Base-by-base conservation (phyloP, 257 asterid species). In the Petrea volubilis region DNA sequence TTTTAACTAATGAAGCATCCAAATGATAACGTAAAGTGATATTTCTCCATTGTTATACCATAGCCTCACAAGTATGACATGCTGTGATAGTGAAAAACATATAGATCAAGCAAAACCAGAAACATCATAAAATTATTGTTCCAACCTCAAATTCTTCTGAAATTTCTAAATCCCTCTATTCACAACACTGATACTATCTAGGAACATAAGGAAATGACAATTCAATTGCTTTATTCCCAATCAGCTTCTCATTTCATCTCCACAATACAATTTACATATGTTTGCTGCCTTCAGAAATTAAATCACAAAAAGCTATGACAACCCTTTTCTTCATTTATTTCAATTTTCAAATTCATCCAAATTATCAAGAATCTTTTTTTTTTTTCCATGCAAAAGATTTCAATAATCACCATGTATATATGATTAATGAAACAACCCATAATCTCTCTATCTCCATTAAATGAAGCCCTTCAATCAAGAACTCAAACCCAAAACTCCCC, bases 111-210 rank as follows among this genome's bases (percentile, higher is more conserved):
- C 56, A 53, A 66, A 71, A 52, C 61, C 18, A 73, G 76, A 68
- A 78, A 73, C 73, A 40, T 55, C 70, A 63, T 53, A 61, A 53
- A 43, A 24, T 21, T 41, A n/a, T n/a, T n/a, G n/a, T n/a, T n/a
- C n/a, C n/a, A n/a, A n/a, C n/a, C n/a, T n/a, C n/a, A n/a, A n/a
- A n/a, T n/a, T n/a, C n/a, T n/a, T n/a, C n/a, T n/a, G n/a, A n/a
- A n/a, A n/a, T n/a, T n/a, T n/a, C n/a, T n/a, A 33, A 60, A 52
- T 60, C 71, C 71, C 25, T 21, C 18, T 3, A 62, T 64, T 27
- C 14, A n/a, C 21, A 50, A 51, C 12, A 57, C n/a, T 2, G 10
- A 41, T 36, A 1, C 36, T 23, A 66, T 14, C 2, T 24, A 51
- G 50, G 31, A 57, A 29, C 15, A 67, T 23, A 14, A 27, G 11